A percentile compares a stretch with the other conserved stretches of the same genome.
Evolutionary conservation across 805 yeast species (phyloP).

Genomic region (Candida namnaoensis): DNA sequence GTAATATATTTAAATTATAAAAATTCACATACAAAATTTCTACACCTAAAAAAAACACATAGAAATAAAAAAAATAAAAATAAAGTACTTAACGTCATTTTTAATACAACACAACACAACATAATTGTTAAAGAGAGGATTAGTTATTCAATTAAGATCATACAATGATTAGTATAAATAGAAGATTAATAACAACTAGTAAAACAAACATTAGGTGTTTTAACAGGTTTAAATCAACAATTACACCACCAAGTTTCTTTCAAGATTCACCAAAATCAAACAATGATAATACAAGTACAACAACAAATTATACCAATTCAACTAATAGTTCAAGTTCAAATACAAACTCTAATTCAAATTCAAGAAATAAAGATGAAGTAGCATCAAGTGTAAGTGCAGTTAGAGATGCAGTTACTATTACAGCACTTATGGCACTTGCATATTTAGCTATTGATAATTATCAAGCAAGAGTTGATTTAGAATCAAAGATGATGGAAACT

Average conservation of each 20-base stretch:
- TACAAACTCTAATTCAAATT: not conserved
- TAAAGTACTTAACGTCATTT: too few relatives aligned
- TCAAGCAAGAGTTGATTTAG: conserved; percentile 28
- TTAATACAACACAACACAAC: too few relatives aligned
- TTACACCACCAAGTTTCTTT: not conserved
- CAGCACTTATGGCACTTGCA: conserved; percentile 34
- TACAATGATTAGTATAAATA: too few relatives aligned
- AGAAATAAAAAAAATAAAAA: too few relatives aligned
- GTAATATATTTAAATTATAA: too few relatives aligned
- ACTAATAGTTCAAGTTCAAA: not conserved
- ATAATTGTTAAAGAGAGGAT: too few relatives aligned
- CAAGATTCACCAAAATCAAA: not conserved
- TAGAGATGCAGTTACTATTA: conserved; percentile 30
- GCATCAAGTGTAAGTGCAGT: conserved; percentile 9
- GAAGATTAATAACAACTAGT: too few relatives aligned
- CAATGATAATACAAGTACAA: not conserved
- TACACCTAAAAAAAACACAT: too few relatives aligned
- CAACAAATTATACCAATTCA: not conserved
- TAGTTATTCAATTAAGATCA: too few relatives aligned
- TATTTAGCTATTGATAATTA: conserved; percentile 48
- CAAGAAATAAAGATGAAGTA: not conserved
- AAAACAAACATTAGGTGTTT: not conserved
- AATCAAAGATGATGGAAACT: conserved; percentile 19
- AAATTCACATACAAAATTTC: too few relatives aligned
- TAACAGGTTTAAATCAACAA: not conserved